Evolutionary conservation across 1,284 basidiomycete genomes (phyloP), one percentile per base, ranked within the genome.

Genomic region (Waitea zeae): DNA sequence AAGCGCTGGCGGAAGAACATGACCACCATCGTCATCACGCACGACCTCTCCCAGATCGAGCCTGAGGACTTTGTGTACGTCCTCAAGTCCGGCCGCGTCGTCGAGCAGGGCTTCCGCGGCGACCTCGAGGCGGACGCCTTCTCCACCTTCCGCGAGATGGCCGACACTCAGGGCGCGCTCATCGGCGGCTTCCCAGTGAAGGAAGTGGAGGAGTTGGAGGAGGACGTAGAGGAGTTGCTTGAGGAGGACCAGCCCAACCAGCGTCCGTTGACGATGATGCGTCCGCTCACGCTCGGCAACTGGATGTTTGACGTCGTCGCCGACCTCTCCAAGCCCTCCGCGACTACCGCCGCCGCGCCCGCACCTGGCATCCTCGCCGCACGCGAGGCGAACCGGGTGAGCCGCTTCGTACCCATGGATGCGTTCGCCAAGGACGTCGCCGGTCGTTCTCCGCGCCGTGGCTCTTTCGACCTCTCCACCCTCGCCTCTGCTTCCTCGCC

Each of bases 1-100:
- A 83, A 83, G 49, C 55, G 56, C 13, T 92, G 88, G 84, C 66
- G 89, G 14, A 54, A 53, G 17, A 80, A 83, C 53, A 77, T 72
- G 48, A 95, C 92, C 0, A 98, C 93, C 1, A 79, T 99, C 48
- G 79, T 97, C 40, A 95, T 97, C 56, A 96, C 92, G 0, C 93
- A 97, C 53, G 92, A 97, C 47, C 70, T 97, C 9, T 78, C 79
- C 0, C 84, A 90, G 46, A 84, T 98, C 44, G 59, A 59, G 3
- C 36, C 61, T 0, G 55, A 63, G 12, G 92, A 97, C 53, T 97
- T 93, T 45, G 81, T 93, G 12, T 96, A 97, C 51, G 80, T 97
- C 3, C 74, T 98, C 62, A 74, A 77, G 42, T 60, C 74, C 17
- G 93, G 92, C 0, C 43, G 54, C 0, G 70, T 97, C n/a, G 77